These are phyloP conservation scores for Colletotrichum somersetense DNA, from an alignment of 2,329 filamentous ascomycete genomes.

Conservation along the genomic window DNA sequence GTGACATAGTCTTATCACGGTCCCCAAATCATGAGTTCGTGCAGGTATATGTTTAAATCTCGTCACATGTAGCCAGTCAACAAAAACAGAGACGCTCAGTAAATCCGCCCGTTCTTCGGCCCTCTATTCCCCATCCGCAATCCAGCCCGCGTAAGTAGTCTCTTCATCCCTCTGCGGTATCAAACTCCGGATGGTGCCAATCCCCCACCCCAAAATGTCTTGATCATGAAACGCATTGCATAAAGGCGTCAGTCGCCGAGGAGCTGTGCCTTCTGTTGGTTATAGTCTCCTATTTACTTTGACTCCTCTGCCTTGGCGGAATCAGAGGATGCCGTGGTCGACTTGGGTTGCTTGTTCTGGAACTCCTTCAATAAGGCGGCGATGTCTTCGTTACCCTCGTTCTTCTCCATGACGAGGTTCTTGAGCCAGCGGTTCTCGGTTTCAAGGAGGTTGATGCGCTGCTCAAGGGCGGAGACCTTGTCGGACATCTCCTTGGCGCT, in stretches of 20 bases:
- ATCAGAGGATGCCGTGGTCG: constrained; percentile 12
- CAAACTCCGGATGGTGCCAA: constrained; percentile 24
- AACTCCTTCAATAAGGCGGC: constrained; percentile 66
- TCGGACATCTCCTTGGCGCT: constrained; percentile 87
- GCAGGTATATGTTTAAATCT: constrained; percentile 31
- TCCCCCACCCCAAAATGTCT: constrained; percentile 1
- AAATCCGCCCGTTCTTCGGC: constrained; percentile 27
- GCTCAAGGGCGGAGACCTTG: constrained; percentile 80
- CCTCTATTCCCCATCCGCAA: constrained; percentile 5
- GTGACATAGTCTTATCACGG: constrained; percentile 26
- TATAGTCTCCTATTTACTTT: not conserved
- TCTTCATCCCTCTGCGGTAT: constrained; percentile 3
- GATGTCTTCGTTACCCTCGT: constrained; percentile 71
- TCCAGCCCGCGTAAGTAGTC: not conserved
- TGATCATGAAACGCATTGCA: constrained; percentile 25
- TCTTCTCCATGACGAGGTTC: constrained; percentile 85
- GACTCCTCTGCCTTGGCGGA: constrained; percentile 25
- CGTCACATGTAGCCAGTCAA: constrained; percentile 33
- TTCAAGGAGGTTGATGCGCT: constrained; percentile 80
- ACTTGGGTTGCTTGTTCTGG: constrained; percentile 51
- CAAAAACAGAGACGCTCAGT: constrained; percentile 27
- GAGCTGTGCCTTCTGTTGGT: not conserved
- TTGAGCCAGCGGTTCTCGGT: constrained; percentile 87
- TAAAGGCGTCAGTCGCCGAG: not conserved
- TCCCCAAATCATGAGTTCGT: constrained; percentile 34